Percentiles rank a stretch among this genome's conserved stretches.
Conservation (phyloP, 1,284 basidiomycete species). For the Rhodotorula sp. region DNA sequence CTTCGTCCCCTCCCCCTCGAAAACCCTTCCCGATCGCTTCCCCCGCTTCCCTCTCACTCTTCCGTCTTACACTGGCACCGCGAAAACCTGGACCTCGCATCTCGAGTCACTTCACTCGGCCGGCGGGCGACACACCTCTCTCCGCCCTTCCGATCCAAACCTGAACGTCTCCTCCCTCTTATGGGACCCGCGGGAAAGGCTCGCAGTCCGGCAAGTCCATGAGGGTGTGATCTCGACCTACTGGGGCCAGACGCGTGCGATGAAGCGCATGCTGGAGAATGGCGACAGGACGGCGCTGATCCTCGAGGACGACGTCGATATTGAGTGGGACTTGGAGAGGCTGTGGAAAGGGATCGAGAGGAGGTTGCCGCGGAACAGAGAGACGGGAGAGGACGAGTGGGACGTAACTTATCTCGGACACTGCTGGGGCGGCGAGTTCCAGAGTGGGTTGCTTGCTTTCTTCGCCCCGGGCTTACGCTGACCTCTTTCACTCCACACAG, state of each 20-base stretch:
- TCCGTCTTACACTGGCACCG: background rate
- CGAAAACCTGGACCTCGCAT: slow-evolving; percentile 26
- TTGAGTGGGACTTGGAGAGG: slow-evolving; percentile 46
- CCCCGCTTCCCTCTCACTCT: slow-evolving; percentile 2
- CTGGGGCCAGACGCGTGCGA: slow-evolving; percentile 40
- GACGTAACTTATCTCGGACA: slow-evolving; percentile 45
- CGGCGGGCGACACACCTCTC: slow-evolving; percentile 10
- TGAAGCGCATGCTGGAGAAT: slow-evolving; percentile 34
- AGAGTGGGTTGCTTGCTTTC: slow-evolving; percentile 30
- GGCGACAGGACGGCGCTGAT: slow-evolving; percentile 43
- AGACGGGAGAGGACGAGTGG: slow-evolving; percentile 29
- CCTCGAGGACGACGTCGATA: slow-evolving; percentile 46
- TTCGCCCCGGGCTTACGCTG: no score
- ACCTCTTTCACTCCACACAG: background rate
- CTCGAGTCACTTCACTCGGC: slow-evolving; percentile 29
- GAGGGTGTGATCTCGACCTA: slow-evolving; percentile 41
- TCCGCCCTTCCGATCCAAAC: slow-evolving; percentile 1
- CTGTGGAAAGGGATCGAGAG: slow-evolving; percentile 38
- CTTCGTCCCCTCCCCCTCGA: background rate
- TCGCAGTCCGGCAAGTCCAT: slow-evolving; percentile 38
- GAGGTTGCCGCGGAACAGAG: slow-evolving; percentile 20
- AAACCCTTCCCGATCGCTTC: background rate
- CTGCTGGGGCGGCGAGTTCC: slow-evolving; percentile 44
- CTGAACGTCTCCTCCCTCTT: slow-evolving; percentile 32
- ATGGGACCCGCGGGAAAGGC: slow-evolving; percentile 40